Base-by-base conservation (phyloP, 495 filamentous ascomycete species). In the Penicillium verhagenii region DNA sequence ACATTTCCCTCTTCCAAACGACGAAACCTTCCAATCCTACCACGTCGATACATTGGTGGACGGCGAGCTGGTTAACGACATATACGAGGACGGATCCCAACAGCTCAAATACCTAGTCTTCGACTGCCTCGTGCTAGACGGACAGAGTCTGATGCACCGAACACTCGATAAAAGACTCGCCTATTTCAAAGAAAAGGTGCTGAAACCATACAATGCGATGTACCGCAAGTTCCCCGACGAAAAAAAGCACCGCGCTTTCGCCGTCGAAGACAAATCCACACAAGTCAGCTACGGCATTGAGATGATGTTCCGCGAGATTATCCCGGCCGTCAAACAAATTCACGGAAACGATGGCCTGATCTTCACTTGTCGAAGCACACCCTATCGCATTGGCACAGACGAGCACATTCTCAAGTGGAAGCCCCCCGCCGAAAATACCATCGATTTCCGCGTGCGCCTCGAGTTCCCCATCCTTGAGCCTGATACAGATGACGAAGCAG, bases 321-420 rank as follows among this genome's bases (percentile, higher is more conserved):
- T 98, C 14, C 92, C 91, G 0, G 83, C 79, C 25, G 80, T 98
- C 10, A 86, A 83, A 55, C 67, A 64, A 19, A 72, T 79, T 33
- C 94, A 98, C 66, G 90, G 94, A 29, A 97, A 95, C 62, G 94
- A 98, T 70, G 94, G 94, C 24, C 79, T 98, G 18, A 95, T 98
- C 65, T 98, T 98, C 75, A 97, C 94, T 29, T 96, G 92, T 67
- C 85, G 90, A 50, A 86, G 79, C 56, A 88, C 86, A 25, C 83
- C 87, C 1, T 98, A 98, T 75, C 83, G 84, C 58, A 87, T 86
- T 50, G 94, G 94, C 58, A 97, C 94, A 6, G 94, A 98, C 68
- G 81, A 82, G 37, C 86, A 93, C 63, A 97, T 96, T 57, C 77
- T 98, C 20, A 98, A 98, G 72, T 98, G 94, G 94, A 98, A 98